phyloP scores from a whole-genome alignment of 352 stramenopile species.

The Phytophthora brassicae region DNA sequence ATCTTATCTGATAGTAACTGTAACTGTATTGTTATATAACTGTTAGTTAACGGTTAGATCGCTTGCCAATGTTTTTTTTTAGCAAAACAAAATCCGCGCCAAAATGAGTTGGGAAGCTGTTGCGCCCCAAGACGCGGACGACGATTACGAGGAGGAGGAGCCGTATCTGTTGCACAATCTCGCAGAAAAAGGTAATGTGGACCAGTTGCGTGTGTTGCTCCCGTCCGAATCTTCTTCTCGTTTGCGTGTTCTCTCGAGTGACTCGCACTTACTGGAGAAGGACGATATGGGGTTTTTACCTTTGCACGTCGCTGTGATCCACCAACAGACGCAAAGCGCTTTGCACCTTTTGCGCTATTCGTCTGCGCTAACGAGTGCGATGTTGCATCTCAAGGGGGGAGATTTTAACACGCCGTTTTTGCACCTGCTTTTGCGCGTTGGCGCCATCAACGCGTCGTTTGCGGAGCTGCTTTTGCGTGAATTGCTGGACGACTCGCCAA shows the following conservation, averaged over 20 bases:
- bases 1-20: too few species aligned
- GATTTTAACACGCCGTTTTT: slow-evolving; percentile 67
- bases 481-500: slow-evolving; percentile 26
- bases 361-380: slow-evolving; percentile 61
- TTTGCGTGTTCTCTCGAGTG: slow-evolving; percentile 47
- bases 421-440: slow-evolving; percentile 68
- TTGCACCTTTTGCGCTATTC: slow-evolving; percentile 69
- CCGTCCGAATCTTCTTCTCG: slow-evolving; percentile 13
- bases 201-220: slow-evolving; percentile 50
- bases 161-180: slow-evolving; percentile 65
- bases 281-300: slow-evolving; percentile 86
- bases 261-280: slow-evolving; percentile 70
- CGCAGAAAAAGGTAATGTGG: slow-evolving; percentile 50
- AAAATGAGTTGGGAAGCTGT: too few species aligned
- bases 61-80: too few species aligned
- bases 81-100: too few species aligned
- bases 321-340: slow-evolving; percentile 44
- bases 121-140: slow-evolving; percentile 34
- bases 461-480: slow-evolving; percentile 42
- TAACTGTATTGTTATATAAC: too few species aligned
- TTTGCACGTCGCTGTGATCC: slow-evolving; percentile 70
- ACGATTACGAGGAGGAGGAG: slow-evolving; percentile 47
- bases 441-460: slow-evolving; percentile 57
- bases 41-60: too few species aligned
- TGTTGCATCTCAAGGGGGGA: slow-evolving; percentile 64